Evolutionary conservation across 179 eudicot genomes (phyloP).

Genomic region (Heliamphora pulchella): DNA sequence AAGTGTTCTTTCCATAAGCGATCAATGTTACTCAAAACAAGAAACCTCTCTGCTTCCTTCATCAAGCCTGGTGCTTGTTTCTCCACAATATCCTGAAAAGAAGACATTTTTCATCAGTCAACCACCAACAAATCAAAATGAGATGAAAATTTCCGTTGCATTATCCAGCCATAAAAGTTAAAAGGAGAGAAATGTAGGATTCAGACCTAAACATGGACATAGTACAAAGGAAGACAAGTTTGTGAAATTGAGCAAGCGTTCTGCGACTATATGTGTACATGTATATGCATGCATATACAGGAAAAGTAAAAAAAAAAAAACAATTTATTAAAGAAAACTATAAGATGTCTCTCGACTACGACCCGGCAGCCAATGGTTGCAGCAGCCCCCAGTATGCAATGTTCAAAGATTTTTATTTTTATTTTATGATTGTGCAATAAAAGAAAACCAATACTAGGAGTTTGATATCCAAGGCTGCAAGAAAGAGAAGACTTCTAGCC

Average conservation of each 20-base stretch:
- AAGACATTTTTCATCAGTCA: neutral
- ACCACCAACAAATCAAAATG: neutral
- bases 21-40: conserved; percentile 88
- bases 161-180: neutral
- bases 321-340: neutral
- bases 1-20: conserved; percentile 98
- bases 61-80: conserved; percentile 82
- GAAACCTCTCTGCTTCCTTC: conserved; percentile 95
- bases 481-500: neutral
- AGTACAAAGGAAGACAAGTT: neutral
- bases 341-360: neutral
- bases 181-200: neutral
- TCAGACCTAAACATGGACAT: neutral
- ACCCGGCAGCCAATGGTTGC: neutral
- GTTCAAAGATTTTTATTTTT: neutral
- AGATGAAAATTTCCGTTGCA: neutral
- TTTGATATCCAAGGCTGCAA: neutral
- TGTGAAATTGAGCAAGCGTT: neutral
- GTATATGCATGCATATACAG: neutral
- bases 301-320: neutral
- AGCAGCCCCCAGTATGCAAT: neutral
- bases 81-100: conserved; percentile 67
- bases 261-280: neutral
- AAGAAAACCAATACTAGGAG: neutral
- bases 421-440: neutral